Percentiles rank a stretch among this genome's conserved stretches.
phyloP scores from a whole-genome alignment of 208 protist genomes.

The Leishmania tarentolae region DNA sequence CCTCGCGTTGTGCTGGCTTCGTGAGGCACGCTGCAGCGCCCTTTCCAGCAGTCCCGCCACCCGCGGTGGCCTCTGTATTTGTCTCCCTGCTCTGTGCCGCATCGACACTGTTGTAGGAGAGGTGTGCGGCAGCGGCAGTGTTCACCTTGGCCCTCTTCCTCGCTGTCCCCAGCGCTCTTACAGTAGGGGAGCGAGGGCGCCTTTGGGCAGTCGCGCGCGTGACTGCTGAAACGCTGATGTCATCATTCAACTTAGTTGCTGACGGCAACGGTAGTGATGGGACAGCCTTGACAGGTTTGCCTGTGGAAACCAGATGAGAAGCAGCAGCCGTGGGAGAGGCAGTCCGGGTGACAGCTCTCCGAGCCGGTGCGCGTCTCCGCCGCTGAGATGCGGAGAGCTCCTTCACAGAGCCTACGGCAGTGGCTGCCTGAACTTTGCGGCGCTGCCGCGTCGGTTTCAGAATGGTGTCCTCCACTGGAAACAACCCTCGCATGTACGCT shows the following conservation, averaged over 20 bases:
- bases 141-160: neutral
- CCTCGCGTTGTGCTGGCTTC: neutral
- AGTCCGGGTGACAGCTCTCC: neutral
- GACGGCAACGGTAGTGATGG: neutral
- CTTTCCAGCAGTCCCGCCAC: neutral
- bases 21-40: neutral
- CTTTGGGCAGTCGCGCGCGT: neutral
- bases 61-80: neutral
- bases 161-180: neutral
- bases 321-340: neutral
- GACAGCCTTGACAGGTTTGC: neutral
- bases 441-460: neutral
- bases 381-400: neutral
- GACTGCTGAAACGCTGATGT: neutral
- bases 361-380: neutral
- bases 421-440: neutral
- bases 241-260: neutral
- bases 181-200: neutral
- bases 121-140: neutral
- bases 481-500: slow-evolving; percentile 5
- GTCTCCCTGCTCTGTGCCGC: neutral
- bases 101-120: neutral
- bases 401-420: neutral
- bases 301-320: neutral
- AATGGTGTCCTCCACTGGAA: neutral